Percentiles rank a stretch among this genome's conserved stretches.
These are phyloP conservation scores for Boehmeria nivea DNA, from an alignment of 306 rosid species.

Conservation along the genomic window DNA sequence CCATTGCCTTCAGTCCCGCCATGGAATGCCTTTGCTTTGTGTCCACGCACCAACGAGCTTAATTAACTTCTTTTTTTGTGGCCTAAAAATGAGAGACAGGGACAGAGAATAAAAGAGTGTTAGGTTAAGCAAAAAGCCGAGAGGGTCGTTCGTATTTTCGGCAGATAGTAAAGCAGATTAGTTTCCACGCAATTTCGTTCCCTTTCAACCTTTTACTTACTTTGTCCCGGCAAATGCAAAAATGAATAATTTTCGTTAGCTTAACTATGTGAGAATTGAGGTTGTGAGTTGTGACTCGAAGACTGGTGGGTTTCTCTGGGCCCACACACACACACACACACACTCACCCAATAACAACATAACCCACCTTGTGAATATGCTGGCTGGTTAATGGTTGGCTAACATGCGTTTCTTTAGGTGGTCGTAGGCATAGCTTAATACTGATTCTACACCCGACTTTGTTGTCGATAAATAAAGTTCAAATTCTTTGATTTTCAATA, in stretches of 20 bases:
- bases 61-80: neutral
- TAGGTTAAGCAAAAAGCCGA: neutral
- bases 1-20: slow-evolving; percentile 13
- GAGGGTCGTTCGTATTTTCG: neutral
- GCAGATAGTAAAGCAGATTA: neutral
- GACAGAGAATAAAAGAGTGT: neutral
- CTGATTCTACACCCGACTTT: no score
- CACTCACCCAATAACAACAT: no score
- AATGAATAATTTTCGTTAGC: no score
- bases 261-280: neutral
- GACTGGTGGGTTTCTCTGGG: neutral
- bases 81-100: neutral
- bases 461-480: no score
- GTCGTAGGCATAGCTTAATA: no score
- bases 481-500: no score
- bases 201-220: neutral
- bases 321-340: neutral
- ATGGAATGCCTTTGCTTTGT: slow-evolving; percentile 13
- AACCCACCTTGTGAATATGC: no score
- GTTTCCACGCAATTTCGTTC: slow-evolving; percentile 30
- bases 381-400: no score
- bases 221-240: no score
- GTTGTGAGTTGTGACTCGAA: neutral
- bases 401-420: no score
- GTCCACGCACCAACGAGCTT: neutral